These are phyloP conservation scores for Panellus pusillus DNA, from an alignment of 768 basidiomycete species.

Conservation along the genomic window DNA sequence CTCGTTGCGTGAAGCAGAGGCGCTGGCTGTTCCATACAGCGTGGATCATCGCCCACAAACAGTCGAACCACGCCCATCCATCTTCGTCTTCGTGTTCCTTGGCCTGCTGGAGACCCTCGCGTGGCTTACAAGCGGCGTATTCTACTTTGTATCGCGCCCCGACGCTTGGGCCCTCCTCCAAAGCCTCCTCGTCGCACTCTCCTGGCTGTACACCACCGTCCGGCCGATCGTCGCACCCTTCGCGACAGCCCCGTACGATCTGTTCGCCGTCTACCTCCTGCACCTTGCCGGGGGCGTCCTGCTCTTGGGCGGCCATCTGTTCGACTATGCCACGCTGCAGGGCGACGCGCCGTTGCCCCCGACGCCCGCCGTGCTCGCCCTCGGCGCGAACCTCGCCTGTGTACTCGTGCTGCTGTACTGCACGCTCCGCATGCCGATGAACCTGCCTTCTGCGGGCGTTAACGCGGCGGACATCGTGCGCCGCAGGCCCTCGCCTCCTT, in stretches of 20 bases:
- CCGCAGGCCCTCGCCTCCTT: conserved; percentile 4
- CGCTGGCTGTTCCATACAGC: too few relatives aligned
- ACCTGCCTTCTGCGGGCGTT: conserved; percentile 34
- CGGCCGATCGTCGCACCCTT: conserved; percentile 15
- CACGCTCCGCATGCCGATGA: conserved; percentile 23
- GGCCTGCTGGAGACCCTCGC: conserved; percentile 18
- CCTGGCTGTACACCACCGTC: conserved; percentile 24
- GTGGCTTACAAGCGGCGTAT: conserved; percentile 20
- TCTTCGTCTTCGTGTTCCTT: conserved; percentile 10
- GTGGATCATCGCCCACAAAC: too few relatives aligned
- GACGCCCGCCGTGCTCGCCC: not conserved
- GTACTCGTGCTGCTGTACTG: conserved; percentile 1
- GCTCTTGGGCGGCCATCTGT: conserved; percentile 14
- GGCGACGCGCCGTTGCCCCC: not conserved
- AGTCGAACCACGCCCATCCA: too few relatives aligned
- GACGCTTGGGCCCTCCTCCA: conserved; percentile 3
- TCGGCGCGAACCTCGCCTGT: not conserved
- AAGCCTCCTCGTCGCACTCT: conserved; percentile 19
- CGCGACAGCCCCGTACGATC: too few relatives aligned
- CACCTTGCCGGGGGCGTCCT: conserved; percentile 21
- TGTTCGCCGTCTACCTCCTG: conserved; percentile 20
- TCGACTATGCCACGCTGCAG: not conserved
- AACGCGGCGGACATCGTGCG: conserved; percentile 63
- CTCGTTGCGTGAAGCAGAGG: too few relatives aligned
- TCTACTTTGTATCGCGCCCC: not conserved